These are phyloP conservation scores for Cutaneotrichosporon sp. DNA, from an alignment of 1,284 basidiomycete genomes.

Conservation along the genomic window DNA sequence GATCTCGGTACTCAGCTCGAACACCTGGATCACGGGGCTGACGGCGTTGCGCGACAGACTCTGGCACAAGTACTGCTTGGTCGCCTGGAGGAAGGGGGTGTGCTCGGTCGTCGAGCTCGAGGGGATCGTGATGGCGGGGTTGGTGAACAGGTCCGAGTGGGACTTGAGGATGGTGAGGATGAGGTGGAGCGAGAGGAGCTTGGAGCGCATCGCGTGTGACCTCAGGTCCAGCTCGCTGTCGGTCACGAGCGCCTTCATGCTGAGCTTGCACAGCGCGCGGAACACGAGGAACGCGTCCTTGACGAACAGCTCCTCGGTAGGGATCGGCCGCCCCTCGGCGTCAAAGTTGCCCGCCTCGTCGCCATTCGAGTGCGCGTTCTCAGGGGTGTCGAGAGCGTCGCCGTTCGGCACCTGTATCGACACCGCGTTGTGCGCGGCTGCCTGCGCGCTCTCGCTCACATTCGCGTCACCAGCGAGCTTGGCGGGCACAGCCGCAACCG, in stretches of 20 bases:
- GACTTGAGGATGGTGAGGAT: conserved; percentile 89
- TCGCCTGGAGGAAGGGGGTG: conserved; percentile 83
- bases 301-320: conserved; percentile 73
- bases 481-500: conserved; percentile 42
- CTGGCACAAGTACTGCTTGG: conserved; percentile 93
- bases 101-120: conserved; percentile 82
- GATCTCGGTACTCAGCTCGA: conserved; percentile 97
- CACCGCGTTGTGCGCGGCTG: conserved; percentile 33
- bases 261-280: conserved; percentile 90
- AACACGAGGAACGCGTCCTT: conserved; percentile 98
- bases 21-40: conserved; percentile 92
- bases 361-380: conserved; percentile 13
- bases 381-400: conserved; percentile 42
- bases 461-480: conserved; percentile 23
- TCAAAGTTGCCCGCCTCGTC: conserved; percentile 37
- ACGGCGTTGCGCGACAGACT: conserved; percentile 94
- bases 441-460: conserved; percentile 11
- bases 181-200: conserved; percentile 87
- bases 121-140: conserved; percentile 80
- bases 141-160: conserved; percentile 84
- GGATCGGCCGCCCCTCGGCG: conserved; percentile 44
- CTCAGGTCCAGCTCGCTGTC: conserved; percentile 92
- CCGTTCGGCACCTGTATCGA: conserved; percentile 46
- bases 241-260: conserved; percentile 92
- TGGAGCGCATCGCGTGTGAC: conserved; percentile 94